Percentiles rank a stretch among this genome's conserved stretches.
Evolutionary conservation across 306 rosid genomes (phyloP).

Genomic region (Glycine latifolia): DNA sequence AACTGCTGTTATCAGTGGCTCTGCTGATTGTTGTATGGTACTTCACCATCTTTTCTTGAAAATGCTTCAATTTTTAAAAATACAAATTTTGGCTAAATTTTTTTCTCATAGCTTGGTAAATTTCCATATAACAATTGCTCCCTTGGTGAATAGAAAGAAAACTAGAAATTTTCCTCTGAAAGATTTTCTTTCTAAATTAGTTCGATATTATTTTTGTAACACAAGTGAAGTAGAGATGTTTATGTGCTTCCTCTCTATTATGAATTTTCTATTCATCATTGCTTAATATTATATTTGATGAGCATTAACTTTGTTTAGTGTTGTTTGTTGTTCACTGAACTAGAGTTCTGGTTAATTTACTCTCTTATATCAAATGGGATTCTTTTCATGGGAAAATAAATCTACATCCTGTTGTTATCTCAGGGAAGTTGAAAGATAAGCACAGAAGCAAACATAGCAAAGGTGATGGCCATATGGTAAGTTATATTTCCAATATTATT

Average conservation of each 20-base stretch:
- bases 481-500: conserved; percentile 45
- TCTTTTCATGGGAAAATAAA: conserved; percentile 25
- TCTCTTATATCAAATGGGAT: conserved; percentile 11
- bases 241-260: conserved; percentile 2
- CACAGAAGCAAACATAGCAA: conserved; percentile 64
- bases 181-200: conserved; percentile 22
- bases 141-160: conserved; percentile 1
- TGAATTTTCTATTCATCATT: neutral
- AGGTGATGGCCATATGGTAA: conserved; percentile 61
- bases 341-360: conserved; percentile 17
- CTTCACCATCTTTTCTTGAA: neutral
- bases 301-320: neutral
- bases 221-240: neutral
- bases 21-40: conserved; percentile 14
- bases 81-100: neutral
- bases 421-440: conserved; percentile 78
- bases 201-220: neutral
- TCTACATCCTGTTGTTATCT: conserved; percentile 36
- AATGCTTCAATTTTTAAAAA: conserved; percentile 23
- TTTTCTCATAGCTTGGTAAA: neutral
- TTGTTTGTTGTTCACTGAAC: conserved; percentile 1
- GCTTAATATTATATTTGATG: conserved; percentile 7
- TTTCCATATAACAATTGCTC: neutral
- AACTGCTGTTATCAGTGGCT: conserved; percentile 19
- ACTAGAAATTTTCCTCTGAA: conserved; percentile 15